Evolutionary conservation across 2,329 filamentous ascomycete species (phyloP), one percentile per base, ranked within the genome.

Genomic region (Parasarocladium wereldwijsianum): DNA sequence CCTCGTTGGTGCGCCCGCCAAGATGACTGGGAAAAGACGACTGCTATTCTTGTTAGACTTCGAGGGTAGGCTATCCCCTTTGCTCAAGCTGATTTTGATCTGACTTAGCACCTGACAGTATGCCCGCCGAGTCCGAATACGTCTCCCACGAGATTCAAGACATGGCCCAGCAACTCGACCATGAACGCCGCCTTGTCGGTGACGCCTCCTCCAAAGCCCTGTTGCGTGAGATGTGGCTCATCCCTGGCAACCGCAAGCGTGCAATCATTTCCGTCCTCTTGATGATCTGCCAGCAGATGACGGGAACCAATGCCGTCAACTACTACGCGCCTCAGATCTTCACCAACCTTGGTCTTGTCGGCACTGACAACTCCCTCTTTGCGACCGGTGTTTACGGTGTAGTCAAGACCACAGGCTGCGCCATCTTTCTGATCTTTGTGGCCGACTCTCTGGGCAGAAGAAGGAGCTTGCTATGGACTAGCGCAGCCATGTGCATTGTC

Each of bases 331-430:
- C 77, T 0, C 64, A 68, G 32, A 81, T 83, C 41, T 83, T 83
- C 55, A 54, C 56, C 25, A 63, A 70, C 39, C 58, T 82, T 3
- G 77, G 77, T 12, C 60, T 83, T 40, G 49, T 46, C 15, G 57
- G 57, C 9, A 71, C 64, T 5, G 49, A 63, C 22, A 61, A 66
- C 23, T 69, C 66, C 12, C 66, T 83, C 15, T 79, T 83, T 46
- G 76, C 78, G 4, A 82, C 77, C 0, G 77, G 78, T 23, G 66
- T 83, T 39, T 83, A 82, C 45, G 77, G 77, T 16, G 64, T 82
- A 32, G 68, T 80, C 33, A 83, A 83, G 50, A 72, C 76, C 52
- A 51, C 60, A 8, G 66, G 70, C 22, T 79, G 73, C 43, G 60
- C 64, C 5, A 44, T 61, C 31, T 83, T 82, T 57, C 59, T 83